Evolutionary conservation across 768 basidiomycete species (phyloP).

Genomic region (Pulveroboletus frians): DNA sequence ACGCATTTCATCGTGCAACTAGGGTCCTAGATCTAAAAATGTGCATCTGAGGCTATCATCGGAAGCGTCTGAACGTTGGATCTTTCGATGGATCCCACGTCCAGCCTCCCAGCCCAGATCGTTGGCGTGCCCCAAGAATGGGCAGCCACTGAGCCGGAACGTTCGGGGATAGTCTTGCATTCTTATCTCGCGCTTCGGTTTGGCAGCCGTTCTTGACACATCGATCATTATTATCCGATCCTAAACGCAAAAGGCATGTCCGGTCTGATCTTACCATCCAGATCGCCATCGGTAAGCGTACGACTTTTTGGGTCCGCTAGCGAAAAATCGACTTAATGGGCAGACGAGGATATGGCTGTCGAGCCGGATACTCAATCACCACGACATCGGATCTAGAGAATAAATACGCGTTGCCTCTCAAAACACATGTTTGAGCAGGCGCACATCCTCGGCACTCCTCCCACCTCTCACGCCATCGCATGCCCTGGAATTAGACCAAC

Average conservation of each 20-base stretch:
- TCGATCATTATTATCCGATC: background rate
- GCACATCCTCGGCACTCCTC: no score
- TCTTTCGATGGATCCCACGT: background rate
- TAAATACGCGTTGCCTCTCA: background rate
- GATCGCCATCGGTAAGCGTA: background rate
- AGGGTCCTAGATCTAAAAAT: no score
- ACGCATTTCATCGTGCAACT: no score
- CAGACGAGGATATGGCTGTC: background rate
- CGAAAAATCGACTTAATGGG: background rate
- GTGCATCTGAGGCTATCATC: background rate
- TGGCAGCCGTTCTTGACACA: background rate
- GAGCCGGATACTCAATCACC: background rate
- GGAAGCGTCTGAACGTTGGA: no score
- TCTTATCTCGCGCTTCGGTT: background rate
- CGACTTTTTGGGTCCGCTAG: background rate
- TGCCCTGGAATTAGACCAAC: slow-evolving; percentile 5
- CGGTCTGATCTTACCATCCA: background rate
- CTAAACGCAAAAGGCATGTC: background rate
- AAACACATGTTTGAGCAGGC: background rate
- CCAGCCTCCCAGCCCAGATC: background rate
- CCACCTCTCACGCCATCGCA: background rate
- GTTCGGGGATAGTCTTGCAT: background rate
- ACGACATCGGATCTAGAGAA: background rate
- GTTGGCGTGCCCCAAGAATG: background rate
- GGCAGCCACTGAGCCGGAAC: background rate